Evolutionary conservation across 2,329 filamentous ascomycete genomes (phyloP), one percentile per base, ranked within the genome.

Genomic region (Fonsecaea erecta): DNA sequence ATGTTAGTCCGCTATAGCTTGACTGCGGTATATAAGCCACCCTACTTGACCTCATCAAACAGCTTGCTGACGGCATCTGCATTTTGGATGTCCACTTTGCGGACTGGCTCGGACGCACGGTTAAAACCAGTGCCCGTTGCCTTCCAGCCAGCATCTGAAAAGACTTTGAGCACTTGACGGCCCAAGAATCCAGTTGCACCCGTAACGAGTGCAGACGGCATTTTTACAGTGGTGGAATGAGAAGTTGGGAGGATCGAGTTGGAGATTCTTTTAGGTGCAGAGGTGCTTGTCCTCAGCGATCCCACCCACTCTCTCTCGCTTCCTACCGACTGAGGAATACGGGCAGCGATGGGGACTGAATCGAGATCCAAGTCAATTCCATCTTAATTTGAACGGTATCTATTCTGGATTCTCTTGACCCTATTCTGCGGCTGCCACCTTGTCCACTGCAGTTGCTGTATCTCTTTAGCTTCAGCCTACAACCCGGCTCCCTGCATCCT

Each of bases 121-220:
- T 87, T 90, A 74, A 90, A 86, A 16, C 91, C 91, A 2, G 89
- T 90, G 54, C 91, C 90, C 69, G 88, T 87, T 63, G 88, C 86
- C n/a, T 81, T 80, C 86, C 92, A 96, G 40, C 84, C 83, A 32
- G 82, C 84, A 63, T 83, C 78, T 60, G 88, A 81, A 75, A 97
- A 96, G 12, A 85, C 86, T 67, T 84, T 86, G 61, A 89, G 82
- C 11, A 96, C 90, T 76, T 95, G 88, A 51, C 92, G 86, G 55
- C 93, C 93, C 1, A 97, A 84, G 11, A 96, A 84, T 61, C 93
- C 93, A 21, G 90, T 94, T 40, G 92, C 92, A 63, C 93, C 93
- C 6, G 93, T 97, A 62, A 97, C 81, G 28, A 97, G 82, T 9
- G 86, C 92, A 64, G 84, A 59, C 35, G 73, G 65, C 74, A 79